Conservation (phyloP, 2,329 filamentous ascomycete genomes). For the Phialemoniopsis sp. region DNA sequence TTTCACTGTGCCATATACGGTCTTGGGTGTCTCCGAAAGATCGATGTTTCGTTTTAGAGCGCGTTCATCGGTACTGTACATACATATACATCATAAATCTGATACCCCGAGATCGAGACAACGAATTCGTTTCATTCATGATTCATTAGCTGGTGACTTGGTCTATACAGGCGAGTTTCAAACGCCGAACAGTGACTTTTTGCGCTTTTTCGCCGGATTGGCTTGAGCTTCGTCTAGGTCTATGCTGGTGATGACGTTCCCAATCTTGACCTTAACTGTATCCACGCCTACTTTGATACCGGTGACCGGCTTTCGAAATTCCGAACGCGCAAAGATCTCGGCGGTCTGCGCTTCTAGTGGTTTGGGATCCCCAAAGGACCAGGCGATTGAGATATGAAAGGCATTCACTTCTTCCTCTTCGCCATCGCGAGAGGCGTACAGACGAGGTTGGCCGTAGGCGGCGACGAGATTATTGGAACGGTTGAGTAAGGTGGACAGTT, state of each 20-base stretch:
- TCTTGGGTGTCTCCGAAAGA: neutral
- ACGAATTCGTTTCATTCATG: no score
- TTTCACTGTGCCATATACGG: neutral
- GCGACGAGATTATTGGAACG: conserved; percentile 62
- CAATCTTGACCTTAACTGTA: conserved; percentile 70
- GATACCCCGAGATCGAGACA: no score
- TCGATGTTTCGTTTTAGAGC: no score
- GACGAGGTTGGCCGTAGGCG: conserved; percentile 59
- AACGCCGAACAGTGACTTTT: no score
- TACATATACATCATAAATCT: no score
- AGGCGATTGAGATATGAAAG: conserved; percentile 89
- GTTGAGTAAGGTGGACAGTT: conserved; percentile 58
- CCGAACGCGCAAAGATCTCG: conserved; percentile 15
- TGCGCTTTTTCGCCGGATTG: neutral
- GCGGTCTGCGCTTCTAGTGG: conserved; percentile 34
- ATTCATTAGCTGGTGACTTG: no score
- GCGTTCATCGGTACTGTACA: no score
- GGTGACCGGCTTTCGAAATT: conserved; percentile 20
- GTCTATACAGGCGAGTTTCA: no score
- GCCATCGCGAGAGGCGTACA: conserved; percentile 52
- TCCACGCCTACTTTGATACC: conserved; percentile 49
- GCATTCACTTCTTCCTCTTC: conserved; percentile 27
- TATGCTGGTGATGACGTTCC: conserved; percentile 60
- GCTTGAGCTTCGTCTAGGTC: conserved; percentile 5
- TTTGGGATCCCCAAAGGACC: conserved; percentile 59